These are phyloP conservation scores for Candida ulmi DNA, from an alignment of 805 yeast genomes.

Conservation along the genomic window DNA sequence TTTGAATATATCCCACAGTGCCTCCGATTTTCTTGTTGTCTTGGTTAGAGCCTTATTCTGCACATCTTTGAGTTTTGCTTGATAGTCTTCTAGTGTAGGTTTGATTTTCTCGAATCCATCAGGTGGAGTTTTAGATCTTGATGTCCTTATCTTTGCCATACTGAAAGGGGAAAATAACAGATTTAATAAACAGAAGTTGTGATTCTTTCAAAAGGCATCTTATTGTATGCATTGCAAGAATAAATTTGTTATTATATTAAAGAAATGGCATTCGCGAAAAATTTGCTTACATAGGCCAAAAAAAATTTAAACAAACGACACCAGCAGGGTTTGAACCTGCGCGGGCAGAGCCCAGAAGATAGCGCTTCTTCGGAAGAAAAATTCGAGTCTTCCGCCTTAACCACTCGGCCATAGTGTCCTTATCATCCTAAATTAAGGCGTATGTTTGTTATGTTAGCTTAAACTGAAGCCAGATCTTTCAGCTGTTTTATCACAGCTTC, in stretches of 20 bases:
- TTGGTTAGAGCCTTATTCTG: conserved; percentile 34
- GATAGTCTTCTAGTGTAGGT: conserved; percentile 59
- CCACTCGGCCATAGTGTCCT: conserved; percentile 42
- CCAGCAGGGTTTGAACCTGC: conserved; percentile 45
- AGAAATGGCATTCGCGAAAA: no score
- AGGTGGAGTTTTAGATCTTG: conserved; percentile 53
- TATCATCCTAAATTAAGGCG: not conserved
- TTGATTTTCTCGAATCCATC: conserved; percentile 66
- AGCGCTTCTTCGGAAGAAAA: conserved; percentile 9
- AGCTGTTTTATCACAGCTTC: no score
- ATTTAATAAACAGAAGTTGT: no score
- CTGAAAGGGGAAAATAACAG: not conserved
- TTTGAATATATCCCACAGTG: conserved; percentile 64
- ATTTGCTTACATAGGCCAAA: not conserved
- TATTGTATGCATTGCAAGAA: no score
- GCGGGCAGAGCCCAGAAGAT: conserved; percentile 44
- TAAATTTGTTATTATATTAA: no score
- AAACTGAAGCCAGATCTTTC: no score
- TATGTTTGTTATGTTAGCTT: no score
- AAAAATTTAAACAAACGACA: conserved; percentile 28
- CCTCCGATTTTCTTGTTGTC: conserved; percentile 44
- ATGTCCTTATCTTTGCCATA: conserved; percentile 43
- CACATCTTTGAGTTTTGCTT: conserved; percentile 49
- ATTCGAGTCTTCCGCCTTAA: conserved; percentile 44
- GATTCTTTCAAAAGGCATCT: no score